A percentile compares a stretch with the other conserved stretches of the same genome.
Evolutionary conservation across 176 grass and related monocot species (phyloP).

Genomic region (Musa acuminata): DNA sequence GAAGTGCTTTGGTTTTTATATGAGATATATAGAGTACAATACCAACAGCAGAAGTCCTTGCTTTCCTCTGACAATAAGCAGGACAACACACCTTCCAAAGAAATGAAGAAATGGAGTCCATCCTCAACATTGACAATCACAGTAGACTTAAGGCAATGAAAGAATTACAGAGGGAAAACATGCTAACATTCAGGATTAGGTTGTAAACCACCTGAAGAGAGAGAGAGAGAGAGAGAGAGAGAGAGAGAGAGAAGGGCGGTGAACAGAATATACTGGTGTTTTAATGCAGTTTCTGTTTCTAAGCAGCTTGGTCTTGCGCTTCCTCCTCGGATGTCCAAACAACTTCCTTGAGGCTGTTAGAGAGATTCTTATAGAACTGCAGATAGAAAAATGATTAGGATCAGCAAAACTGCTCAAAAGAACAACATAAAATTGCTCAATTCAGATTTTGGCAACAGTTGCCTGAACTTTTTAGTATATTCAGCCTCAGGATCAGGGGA

Average conservation of each 20-base stretch:
- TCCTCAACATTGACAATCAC: too few relatives aligned
- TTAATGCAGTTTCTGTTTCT: neutral
- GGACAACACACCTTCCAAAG: too few relatives aligned
- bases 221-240: neutral
- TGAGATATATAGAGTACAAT: too few relatives aligned
- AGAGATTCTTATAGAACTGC: conserved; percentile 93
- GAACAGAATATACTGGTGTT: neutral
- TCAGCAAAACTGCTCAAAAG: neutral
- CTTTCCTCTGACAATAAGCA: too few relatives aligned
- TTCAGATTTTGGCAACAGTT: too few relatives aligned
- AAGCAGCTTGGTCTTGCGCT: conserved; percentile 26
- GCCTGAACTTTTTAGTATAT: too few relatives aligned
- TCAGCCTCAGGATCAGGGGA: too few relatives aligned
- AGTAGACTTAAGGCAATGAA: neutral
- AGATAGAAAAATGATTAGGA: neutral
- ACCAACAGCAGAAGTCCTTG: too few relatives aligned
- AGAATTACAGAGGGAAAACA: neutral
- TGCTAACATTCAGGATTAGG: neutral
- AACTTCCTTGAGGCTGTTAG: conserved; percentile 69
- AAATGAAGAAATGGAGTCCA: too few relatives aligned
- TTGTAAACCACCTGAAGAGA: neutral
- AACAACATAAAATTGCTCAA: neutral
- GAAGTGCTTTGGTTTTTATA: too few relatives aligned
- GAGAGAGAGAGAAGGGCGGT: too few relatives aligned
- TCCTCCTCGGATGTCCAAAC: conserved; percentile 84